Base-by-base conservation (phyloP, 1,284 basidiomycete species). In the Inonotus hispidus region DNA sequence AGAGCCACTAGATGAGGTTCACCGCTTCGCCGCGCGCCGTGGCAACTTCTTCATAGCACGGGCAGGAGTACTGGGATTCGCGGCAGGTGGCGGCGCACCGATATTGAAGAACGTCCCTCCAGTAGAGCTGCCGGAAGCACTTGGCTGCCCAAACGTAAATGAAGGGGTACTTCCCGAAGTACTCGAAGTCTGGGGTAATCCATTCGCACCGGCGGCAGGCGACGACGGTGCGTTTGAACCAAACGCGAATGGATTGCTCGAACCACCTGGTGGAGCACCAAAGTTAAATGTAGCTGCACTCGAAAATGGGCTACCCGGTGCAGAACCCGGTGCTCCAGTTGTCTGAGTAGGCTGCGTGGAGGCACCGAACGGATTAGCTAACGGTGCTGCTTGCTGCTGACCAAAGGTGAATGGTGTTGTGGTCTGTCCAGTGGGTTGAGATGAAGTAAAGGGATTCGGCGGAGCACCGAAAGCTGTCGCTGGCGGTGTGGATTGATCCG, bases 21-120 rank as follows among this genome's bases (percentile, higher is more conserved):
- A 61, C 11, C 61, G 55, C 62, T 58, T 59, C 32, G 46, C 21
- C 19, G 39, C 63, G 5, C 73, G 71, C 54, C 53, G 80, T 27
- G 84, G 84, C 62, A 86, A 71, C 58, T 79, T 82, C 72, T 80
- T 82, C 43, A 84, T 79, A 58, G 74, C 75, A 47, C 84, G 75
- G 14, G 74, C 75, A 54, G 70, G 64, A 50, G 72, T 75, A 19
- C 71, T 66, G 0, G 75, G 67, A 11, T 71, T 68, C 5, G 73
- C 67, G 8, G 74, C 70, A 53, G 76, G 63, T 23, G 65, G 60
- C 2, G 76, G 64, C 11, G 73, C 66, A 1, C 73, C 73, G 45
- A 75, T 71, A 75, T 67, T 19, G 72, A 75, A 75, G 54, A 69
- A 35, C 10, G 16, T 3, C 7, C 41, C 41, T 21, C 41, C 41